Conservation (phyloP, 768 basidiomycete genomes). For the Leccinum fibrillosum region DNA sequence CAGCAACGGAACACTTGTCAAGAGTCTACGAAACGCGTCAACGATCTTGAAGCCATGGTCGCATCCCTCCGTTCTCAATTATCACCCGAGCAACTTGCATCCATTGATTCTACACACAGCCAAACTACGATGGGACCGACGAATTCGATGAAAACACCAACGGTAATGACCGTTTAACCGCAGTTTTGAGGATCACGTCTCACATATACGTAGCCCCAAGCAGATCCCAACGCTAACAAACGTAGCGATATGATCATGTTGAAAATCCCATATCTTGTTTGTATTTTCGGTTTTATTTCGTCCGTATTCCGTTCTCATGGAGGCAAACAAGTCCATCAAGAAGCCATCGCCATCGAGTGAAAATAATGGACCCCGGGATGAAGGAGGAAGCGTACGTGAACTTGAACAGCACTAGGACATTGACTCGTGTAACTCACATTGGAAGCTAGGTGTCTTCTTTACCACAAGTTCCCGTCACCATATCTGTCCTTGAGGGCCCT, state of each 20-base stretch:
- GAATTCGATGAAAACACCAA: neutral
- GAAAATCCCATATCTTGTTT: constrained; percentile 23
- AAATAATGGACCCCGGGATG: neutral
- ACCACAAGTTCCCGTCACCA: neutral
- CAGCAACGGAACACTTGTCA: constrained; percentile 9
- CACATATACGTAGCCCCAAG: constrained; percentile 6
- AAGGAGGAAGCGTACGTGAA: constrained; percentile 14
- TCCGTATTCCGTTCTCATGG: constrained; percentile 1
- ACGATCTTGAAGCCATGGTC: constrained; percentile 18
- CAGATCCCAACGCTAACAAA: constrained; percentile 8
- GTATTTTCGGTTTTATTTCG: neutral
- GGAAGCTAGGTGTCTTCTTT: neutral
- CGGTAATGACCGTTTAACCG: constrained; percentile 6
- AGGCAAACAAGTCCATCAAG: constrained; percentile 7
- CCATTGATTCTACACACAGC: constrained; percentile 6
- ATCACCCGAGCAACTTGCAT: constrained; percentile 18
- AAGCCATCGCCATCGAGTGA: constrained; percentile 2
- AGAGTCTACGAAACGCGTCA: constrained; percentile 11
- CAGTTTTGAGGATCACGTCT: constrained; percentile 1
- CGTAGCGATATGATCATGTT: constrained; percentile 21
- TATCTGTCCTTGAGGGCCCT: constrained; percentile 3
- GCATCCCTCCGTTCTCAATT: constrained; percentile 16
- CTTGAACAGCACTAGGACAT: neutral
- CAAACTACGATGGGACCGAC: neutral
- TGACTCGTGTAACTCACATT: neutral